phyloP scores from a whole-genome alignment of 2,329 filamentous ascomycete genomes.

The Microthyrium microscopicum region DNA sequence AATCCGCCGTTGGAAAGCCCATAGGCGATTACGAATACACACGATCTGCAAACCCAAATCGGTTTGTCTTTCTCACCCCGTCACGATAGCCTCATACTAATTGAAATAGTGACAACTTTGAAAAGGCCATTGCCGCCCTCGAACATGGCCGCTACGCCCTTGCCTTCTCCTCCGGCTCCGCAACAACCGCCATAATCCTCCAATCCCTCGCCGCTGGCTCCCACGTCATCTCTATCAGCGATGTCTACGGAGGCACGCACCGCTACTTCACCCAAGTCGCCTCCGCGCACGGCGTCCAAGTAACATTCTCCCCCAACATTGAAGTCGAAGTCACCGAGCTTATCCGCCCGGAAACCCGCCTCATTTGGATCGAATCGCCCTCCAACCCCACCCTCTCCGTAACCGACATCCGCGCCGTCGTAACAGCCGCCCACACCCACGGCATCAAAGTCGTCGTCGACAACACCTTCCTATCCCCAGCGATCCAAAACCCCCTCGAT shows the following conservation, averaged over 20 bases:
- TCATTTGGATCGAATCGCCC: slow-evolving; percentile 94
- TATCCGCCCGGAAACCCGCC: slow-evolving; percentile 75
- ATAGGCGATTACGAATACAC: slow-evolving; percentile 87
- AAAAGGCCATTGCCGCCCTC: slow-evolving; percentile 75
- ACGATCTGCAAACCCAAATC: slow-evolving; percentile 84
- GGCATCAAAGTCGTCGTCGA: slow-evolving; percentile 95
- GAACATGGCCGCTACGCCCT: slow-evolving; percentile 87
- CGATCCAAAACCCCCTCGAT: slow-evolving; percentile 89
- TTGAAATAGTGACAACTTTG: slow-evolving; percentile 62
- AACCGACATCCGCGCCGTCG: slow-evolving; percentile 81
- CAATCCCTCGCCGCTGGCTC: slow-evolving; percentile 82
- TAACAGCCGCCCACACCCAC: slow-evolving; percentile 65
- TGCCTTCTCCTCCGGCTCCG: slow-evolving; percentile 86
- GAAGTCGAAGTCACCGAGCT: slow-evolving; percentile 73
- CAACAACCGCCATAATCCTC: slow-evolving; percentile 81
- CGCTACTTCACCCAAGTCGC: slow-evolving; percentile 98
- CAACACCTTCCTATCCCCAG: slow-evolving; percentile 95
- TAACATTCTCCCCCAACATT: slow-evolving; percentile 87
- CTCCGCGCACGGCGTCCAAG: slow-evolving; percentile 79
- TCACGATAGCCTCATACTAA: background rate
- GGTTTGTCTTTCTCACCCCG: slow-evolving; percentile 19
- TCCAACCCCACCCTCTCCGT: slow-evolving; percentile 88
- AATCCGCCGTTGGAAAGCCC: slow-evolving; percentile 72
- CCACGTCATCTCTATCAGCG: slow-evolving; percentile 90
- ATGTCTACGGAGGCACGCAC: slow-evolving; percentile 96